Conservation (phyloP, 1,284 basidiomycete species). For the Fomitopsis betulina region DNA sequence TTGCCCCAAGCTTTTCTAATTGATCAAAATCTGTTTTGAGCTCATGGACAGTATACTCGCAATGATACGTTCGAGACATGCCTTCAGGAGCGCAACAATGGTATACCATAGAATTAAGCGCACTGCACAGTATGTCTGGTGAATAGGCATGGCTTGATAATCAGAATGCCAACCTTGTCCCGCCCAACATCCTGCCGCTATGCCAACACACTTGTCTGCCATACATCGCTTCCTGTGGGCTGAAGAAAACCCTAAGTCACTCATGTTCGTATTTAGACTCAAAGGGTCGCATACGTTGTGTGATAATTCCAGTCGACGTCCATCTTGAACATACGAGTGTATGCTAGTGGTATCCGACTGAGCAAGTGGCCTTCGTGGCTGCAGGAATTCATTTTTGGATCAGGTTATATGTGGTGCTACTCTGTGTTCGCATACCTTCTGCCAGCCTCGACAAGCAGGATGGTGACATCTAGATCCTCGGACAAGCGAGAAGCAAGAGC, state of each 20-base stretch:
- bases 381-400: background rate
- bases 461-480: conserved; percentile 13
- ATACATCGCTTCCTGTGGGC: conserved; percentile 14
- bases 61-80: background rate
- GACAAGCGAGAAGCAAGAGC: conserved; percentile 19
- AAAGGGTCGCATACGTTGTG: too few relatives aligned
- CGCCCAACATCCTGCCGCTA: conserved; percentile 16
- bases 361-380: conserved; percentile 10
- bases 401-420: background rate
- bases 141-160: background rate
- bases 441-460: conserved; percentile 20
- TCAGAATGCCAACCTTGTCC: conserved; percentile 10
- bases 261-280: background rate
- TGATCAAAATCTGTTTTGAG: conserved; percentile 31
- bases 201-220: conserved; percentile 7
- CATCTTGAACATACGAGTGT: conserved; percentile 7
- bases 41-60: background rate
- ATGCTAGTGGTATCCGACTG: conserved; percentile 14
- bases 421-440: conserved; percentile 4
- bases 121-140: conserved; percentile 1
- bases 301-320: conserved; percentile 12
- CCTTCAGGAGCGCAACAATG: conserved; percentile 17
- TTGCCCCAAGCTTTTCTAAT: conserved; percentile 34
- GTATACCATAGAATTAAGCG: conserved; percentile 16
- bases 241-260: background rate